These are phyloP conservation scores for Hymenoscyphus repandus DNA, from an alignment of 2,329 filamentous ascomycete genomes.

Conservation along the genomic window DNA sequence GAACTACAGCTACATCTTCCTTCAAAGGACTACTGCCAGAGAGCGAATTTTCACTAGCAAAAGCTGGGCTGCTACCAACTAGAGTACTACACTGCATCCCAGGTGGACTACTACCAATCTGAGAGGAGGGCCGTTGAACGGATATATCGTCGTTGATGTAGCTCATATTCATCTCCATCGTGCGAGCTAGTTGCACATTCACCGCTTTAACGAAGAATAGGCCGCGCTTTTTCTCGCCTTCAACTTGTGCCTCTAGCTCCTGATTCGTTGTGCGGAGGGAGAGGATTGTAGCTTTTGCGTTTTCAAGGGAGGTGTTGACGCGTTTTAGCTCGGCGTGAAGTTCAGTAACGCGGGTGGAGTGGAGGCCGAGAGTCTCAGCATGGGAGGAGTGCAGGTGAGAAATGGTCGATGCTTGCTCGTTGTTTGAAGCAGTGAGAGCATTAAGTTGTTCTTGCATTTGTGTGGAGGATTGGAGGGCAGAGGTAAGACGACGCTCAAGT, in stretches of 20 bases:
- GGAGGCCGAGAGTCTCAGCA: constrained; percentile 43
- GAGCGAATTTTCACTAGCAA: not conserved
- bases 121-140: not conserved
- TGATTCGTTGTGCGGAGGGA: constrained; percentile 43
- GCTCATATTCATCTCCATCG: constrained; percentile 42
- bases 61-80: too few species aligned
- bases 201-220: constrained; percentile 44
- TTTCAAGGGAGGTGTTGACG: constrained; percentile 40
- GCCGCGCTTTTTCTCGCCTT: constrained; percentile 43
- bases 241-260: constrained; percentile 39
- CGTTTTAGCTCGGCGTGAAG: constrained; percentile 44
- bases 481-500: constrained; percentile 41
- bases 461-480: constrained; percentile 36
- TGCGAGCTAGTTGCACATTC: constrained; percentile 46
- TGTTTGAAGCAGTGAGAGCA: constrained; percentile 30
- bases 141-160: constrained; percentile 32
- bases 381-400: constrained; percentile 27
- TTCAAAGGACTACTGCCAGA: not conserved
- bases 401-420: constrained; percentile 15
- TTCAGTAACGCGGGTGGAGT: constrained; percentile 46
- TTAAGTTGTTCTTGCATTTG: constrained; percentile 34
- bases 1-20: constrained; percentile 7
- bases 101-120: too few species aligned
- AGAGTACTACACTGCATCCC: too few species aligned
- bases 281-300: constrained; percentile 43